Evolutionary conservation across 169 alveolate genomes (phyloP), one percentile per base, ranked within the genome.

Genomic region (Plasmodium inui): DNA sequence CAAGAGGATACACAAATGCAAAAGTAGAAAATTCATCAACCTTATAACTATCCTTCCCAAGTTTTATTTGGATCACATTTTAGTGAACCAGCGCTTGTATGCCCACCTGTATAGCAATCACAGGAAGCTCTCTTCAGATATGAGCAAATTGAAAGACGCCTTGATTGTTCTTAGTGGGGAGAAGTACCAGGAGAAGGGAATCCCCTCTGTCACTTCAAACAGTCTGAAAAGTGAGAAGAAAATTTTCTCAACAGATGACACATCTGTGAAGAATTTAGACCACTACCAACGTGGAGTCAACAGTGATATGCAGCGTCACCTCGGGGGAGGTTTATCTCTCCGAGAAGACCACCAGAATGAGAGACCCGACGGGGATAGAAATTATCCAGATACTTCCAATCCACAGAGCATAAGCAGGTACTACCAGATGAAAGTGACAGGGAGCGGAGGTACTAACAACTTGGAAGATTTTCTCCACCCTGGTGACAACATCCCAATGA

Each of bases 1-100:
- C 76, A 82, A 96, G 44, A 95, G 93, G 44, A 72, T 76, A 34
- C 98, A 97, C 82, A 96, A 61, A 46, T 39, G 34, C 8, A 89
- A 34, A 61, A 44, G 91, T 30, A 89, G 89, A 72, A 89, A 81
- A 89, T 81, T 79, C 67, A 41, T 81, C 12, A 80, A 89, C 79
- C 50, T 70, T 26, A 89, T 89, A 67, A 80, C 67, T 80, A 79
- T 67, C 2, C 61, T 89, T 12, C 94, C 94, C 9, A 89, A 80
- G 34, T 89, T 89, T 73, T 89, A 79, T 17, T 39, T 89, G 39
- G 94, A 89, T 41, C 37, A 79, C 1, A 89, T 89, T 28, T 44
- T 89, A 80, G 41, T 89, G 22, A 89, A 89, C 37, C 82, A 89
- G 19, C 53, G 46, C 3, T 61, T 89, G 55, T 89, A 89, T 80